Evolutionary conservation across 73 alveolate species (phyloP).

Genomic region (Paramecium octaurelia): DNA sequence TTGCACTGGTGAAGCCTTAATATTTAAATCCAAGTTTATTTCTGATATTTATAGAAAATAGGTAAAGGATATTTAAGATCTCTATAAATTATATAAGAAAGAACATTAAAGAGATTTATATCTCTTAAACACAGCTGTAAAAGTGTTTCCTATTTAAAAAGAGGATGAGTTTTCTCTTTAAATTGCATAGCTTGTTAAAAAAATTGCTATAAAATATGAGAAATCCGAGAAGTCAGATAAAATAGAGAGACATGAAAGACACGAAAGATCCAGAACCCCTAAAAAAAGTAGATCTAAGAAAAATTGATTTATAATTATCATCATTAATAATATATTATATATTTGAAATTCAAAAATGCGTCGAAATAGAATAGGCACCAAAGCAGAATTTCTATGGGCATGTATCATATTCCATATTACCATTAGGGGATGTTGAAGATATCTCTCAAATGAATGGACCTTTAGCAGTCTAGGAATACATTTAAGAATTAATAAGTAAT

Average conservation of each 20-base stretch:
- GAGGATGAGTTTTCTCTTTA: not conserved
- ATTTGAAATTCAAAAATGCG: constrained; percentile 65
- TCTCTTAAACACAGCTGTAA: not conserved
- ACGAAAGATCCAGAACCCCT: constrained; percentile 38
- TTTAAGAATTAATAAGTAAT: constrained; percentile 89
- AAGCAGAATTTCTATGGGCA: constrained; percentile 93
- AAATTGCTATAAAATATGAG: not conserved
- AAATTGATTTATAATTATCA: not conserved
- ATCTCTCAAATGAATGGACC: constrained; percentile 93
- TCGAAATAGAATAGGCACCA: constrained; percentile 96
- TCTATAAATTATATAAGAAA: not conserved
- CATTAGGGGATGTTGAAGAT: constrained; percentile 89
- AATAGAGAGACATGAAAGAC: not conserved
- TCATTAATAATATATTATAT: not conserved
- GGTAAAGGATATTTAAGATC: constrained; percentile 6
- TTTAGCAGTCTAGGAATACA: constrained; percentile 97
- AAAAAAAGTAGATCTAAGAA: not conserved
- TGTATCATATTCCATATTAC: constrained; percentile 53
- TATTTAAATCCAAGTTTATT: constrained; percentile 13
- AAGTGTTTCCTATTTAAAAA: not conserved
- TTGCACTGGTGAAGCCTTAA: constrained; percentile 25
- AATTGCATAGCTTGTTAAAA: not conserved
- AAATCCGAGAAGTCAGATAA: not conserved
- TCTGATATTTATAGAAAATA: not conserved
- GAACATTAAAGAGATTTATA: constrained; percentile 10